phyloP scores from a whole-genome alignment of 2,329 filamentous ascomycete species.

The Clathrospora elynae region DNA sequence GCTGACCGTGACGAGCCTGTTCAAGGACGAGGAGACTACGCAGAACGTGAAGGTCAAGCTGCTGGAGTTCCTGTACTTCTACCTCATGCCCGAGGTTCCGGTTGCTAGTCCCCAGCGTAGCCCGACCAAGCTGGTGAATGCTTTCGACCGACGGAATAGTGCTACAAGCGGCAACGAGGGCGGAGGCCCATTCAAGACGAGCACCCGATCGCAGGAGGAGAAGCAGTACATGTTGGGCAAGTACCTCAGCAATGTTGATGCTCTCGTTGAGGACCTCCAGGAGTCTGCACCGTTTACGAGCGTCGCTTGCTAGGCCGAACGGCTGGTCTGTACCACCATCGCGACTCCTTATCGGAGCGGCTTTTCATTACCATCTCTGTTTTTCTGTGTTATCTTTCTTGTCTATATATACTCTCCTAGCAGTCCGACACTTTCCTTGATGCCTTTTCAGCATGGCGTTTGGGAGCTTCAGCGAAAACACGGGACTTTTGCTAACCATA shows the following conservation, averaged over 20 bases:
- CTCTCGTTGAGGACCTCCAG: slow-evolving; percentile 80
- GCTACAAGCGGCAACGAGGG: slow-evolving; percentile 35
- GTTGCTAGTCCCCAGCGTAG: slow-evolving; percentile 47
- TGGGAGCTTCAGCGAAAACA: slow-evolving; percentile 20
- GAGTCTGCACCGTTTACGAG: slow-evolving; percentile 68
- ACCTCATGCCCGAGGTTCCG: slow-evolving; percentile 88
- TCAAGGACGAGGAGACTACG: slow-evolving; percentile 84
- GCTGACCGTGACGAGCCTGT: slow-evolving; percentile 86
- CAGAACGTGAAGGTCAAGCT: slow-evolving; percentile 92
- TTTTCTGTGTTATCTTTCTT: slow-evolving; percentile 16
- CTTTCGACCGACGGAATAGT: slow-evolving; percentile 43
- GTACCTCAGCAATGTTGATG: slow-evolving; percentile 78
- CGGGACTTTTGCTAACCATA: slow-evolving; percentile 18
- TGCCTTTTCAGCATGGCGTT: slow-evolving; percentile 36
- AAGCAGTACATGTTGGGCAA: slow-evolving; percentile 79
- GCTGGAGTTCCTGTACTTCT: slow-evolving; percentile 98
- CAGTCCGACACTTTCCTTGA: no score
- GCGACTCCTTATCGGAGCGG: not conserved
- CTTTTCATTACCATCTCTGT: slow-evolving; percentile 20
- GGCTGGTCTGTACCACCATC: slow-evolving; percentile 1
- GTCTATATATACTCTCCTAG: slow-evolving; percentile 20
- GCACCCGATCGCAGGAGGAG: slow-evolving; percentile 71
- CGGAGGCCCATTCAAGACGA: slow-evolving; percentile 33
- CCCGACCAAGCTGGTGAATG: slow-evolving; percentile 41
- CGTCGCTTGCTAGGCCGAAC: slow-evolving; percentile 32